phyloP scores from a whole-genome alignment of 129 eudicot genomes.

The Solidago caesia region DNA sequence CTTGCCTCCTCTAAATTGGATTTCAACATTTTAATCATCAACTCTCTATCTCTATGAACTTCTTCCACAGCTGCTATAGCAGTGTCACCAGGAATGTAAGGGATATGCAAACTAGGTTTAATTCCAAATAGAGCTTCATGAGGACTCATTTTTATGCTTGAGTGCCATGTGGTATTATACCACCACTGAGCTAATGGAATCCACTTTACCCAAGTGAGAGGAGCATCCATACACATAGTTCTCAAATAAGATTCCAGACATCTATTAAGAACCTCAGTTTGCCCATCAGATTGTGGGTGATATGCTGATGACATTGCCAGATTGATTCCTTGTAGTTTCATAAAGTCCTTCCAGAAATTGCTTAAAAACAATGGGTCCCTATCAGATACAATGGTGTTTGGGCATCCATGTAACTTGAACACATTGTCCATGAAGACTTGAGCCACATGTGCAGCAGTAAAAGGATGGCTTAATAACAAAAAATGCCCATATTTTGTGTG shows the following conservation, averaged over 20 bases:
- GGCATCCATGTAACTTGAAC: not conserved
- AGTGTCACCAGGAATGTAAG: not conserved
- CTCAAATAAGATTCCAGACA: slow-evolving; percentile 14
- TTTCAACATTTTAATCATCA: no score
- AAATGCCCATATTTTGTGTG: slow-evolving; percentile 15
- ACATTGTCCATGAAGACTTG: not conserved
- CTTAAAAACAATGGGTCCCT: not conserved
- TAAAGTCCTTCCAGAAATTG: not conserved
- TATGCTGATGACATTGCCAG: not conserved
- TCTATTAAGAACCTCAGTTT: slow-evolving; percentile 8
- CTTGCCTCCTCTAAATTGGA: not conserved
- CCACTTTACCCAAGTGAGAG: not conserved
- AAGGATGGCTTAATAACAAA: slow-evolving; percentile 10
- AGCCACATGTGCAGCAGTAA: not conserved
- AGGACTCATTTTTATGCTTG: not conserved
- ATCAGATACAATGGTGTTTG: not conserved
- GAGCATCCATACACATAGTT: not conserved
- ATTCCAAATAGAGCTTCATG: not conserved
- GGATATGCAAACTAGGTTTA: not conserved
- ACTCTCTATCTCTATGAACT: not conserved
- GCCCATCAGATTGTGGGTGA: not conserved
- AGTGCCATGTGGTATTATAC: slow-evolving; percentile 14
- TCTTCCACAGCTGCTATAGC: not conserved
- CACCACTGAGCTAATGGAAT: slow-evolving; percentile 6
- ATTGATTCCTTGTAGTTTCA: no score